phyloP scores from a whole-genome alignment of 2,329 filamentous ascomycete genomes.

The Epichloe brachyelytri region DNA sequence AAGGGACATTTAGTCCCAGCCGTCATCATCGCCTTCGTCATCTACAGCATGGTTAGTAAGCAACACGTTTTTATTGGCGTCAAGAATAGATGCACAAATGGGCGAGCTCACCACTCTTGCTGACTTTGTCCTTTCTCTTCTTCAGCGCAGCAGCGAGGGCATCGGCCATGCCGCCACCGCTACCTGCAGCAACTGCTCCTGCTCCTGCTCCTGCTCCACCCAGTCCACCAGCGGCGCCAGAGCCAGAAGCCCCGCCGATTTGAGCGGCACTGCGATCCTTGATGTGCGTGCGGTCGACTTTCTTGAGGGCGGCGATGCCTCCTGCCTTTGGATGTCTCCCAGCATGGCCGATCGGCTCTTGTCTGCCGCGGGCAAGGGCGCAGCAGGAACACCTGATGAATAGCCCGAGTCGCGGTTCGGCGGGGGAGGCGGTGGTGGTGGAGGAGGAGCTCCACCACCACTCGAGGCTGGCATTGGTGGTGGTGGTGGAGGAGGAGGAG shows the following conservation, averaged over 20 bases:
- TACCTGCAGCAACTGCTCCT: conserved; percentile 25
- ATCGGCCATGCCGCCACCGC: conserved; percentile 61
- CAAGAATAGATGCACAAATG: background rate
- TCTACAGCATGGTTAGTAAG: conserved; percentile 33
- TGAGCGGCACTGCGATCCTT: conserved; percentile 55
- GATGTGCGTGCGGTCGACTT: conserved; percentile 59
- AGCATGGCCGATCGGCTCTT: conserved; percentile 46
- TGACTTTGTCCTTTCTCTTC: conserved; percentile 86
- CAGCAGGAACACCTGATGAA: conserved; percentile 38
- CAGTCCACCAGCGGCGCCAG: conserved; percentile 38
- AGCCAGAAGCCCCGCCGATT: conserved; percentile 39
- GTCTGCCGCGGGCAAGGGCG: conserved; percentile 27
- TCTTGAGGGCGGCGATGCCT: conserved; percentile 56
- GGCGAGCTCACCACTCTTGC: conserved; percentile 70
- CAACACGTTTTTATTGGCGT: background rate
- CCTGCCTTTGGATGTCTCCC: conserved; percentile 59
- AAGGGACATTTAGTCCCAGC: conserved; percentile 40
- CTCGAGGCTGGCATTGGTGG: conserved; percentile 18
- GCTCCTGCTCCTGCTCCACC: conserved; percentile 26
- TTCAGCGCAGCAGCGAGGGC: conserved; percentile 66
- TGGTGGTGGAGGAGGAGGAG: conserved; percentile 24
- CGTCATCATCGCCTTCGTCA: conserved; percentile 65
- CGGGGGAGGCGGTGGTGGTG: conserved; percentile 38
- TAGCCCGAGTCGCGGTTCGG: conserved; percentile 47
- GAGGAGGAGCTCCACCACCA: conserved; percentile 20